These are phyloP conservation scores for Russula vinacea DNA, from an alignment of 768 basidiomycete genomes.

Conservation along the genomic window DNA sequence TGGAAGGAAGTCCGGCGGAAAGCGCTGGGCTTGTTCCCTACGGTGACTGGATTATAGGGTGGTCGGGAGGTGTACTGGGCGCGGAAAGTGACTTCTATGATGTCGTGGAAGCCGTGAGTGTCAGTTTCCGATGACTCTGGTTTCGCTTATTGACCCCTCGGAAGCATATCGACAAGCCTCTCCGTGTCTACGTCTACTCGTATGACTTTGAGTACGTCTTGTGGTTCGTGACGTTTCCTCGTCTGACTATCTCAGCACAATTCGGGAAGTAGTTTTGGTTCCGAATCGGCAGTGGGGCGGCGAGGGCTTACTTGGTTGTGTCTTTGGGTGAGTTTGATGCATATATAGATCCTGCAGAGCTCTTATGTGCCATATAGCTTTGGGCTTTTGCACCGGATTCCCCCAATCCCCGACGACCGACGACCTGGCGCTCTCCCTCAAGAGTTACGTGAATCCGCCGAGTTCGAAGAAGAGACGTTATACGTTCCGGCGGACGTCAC, in stretches of 20 bases:
- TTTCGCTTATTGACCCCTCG: slow-evolving; percentile 5
- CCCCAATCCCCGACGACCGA: slow-evolving; percentile 63
- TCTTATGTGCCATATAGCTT: slow-evolving; percentile 48
- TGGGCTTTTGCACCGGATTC: slow-evolving; percentile 91
- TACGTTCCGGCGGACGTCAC: slow-evolving; percentile 78
- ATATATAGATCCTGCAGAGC: neutral
- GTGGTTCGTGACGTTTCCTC: slow-evolving; percentile 2
- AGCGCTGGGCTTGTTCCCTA: slow-evolving; percentile 94
- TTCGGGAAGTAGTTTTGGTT: slow-evolving; percentile 89
- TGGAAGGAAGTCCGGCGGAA: slow-evolving; percentile 95
- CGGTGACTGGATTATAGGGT: slow-evolving; percentile 77
- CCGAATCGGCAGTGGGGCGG: slow-evolving; percentile 98
- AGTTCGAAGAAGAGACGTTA: slow-evolving; percentile 60
- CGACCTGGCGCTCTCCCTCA: slow-evolving; percentile 55
- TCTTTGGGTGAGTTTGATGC: slow-evolving; percentile 72
- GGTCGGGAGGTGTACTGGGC: slow-evolving; percentile 89
- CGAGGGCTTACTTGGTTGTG: slow-evolving; percentile 90
- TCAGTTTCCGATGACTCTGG: slow-evolving; percentile 9
- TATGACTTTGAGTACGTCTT: slow-evolving; percentile 87
- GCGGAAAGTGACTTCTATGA: slow-evolving; percentile 97
- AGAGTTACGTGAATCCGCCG: slow-evolving; percentile 49
- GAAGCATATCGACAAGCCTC: slow-evolving; percentile 89
- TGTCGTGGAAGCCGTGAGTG: slow-evolving; percentile 83
- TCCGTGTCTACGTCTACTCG: slow-evolving; percentile 94
- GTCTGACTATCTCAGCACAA: slow-evolving; percentile 52